Evolutionary conservation across 345 rosid genomes (phyloP).

Genomic region (Raphanus sativus): DNA sequence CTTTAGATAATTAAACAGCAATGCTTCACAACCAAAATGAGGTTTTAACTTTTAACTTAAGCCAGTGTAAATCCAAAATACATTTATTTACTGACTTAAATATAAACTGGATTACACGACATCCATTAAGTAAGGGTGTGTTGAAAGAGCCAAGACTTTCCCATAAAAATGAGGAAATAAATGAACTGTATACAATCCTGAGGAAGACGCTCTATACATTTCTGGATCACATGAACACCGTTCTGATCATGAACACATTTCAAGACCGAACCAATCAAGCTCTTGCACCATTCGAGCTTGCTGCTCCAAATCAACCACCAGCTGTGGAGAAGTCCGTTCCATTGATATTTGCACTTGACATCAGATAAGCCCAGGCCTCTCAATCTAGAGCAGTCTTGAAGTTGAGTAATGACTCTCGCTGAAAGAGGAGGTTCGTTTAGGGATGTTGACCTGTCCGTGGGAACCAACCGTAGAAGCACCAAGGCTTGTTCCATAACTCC

Average conservation of each 20-base stretch:
- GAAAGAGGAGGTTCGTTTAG: conserved; percentile 66
- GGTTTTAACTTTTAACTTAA: too few species aligned
- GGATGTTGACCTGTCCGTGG: conserved; percentile 52
- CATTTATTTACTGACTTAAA: too few species aligned
- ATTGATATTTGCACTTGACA: conserved; percentile 43
- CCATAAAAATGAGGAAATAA: conserved; percentile 70
- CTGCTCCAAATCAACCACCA: conserved; percentile 62
- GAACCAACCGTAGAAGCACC: conserved; percentile 48
- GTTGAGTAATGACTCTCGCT: conserved; percentile 57
- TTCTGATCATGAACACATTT: conserved; percentile 97
- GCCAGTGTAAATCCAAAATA: too few species aligned
- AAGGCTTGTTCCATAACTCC: conserved; percentile 49
- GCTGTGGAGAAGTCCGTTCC: conserved; percentile 45
- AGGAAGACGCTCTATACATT: conserved; percentile 88
- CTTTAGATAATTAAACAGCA: conserved; percentile 38
- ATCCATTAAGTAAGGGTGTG: conserved; percentile 92
- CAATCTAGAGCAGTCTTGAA: conserved; percentile 48
- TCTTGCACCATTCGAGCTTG: conserved; percentile 75
- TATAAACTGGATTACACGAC: conserved; percentile 59
- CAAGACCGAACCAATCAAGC: conserved; percentile 79
- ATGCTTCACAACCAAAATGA: conserved; percentile 9
- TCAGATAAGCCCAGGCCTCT: conserved; percentile 53
- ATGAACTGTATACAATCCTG: conserved; percentile 77
- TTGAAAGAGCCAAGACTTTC: conserved; percentile 82
- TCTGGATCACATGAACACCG: conserved; percentile 97